Evolutionary conservation across 2,329 filamentous ascomycete species (phyloP), one percentile per base, ranked within the genome.

Genomic region (Ophiostoma pallidulum): DNA sequence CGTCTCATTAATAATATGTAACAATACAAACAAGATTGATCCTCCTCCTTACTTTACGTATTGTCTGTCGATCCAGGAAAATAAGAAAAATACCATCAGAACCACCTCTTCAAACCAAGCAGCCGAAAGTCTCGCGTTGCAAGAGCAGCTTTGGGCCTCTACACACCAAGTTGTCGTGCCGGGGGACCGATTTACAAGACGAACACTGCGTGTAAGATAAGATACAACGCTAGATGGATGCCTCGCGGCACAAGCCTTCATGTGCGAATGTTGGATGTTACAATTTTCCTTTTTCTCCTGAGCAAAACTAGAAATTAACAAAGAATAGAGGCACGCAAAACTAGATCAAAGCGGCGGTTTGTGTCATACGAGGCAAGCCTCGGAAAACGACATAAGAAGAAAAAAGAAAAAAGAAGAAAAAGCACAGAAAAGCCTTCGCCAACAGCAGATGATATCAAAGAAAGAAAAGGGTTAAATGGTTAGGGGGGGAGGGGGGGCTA

Each of bases 211-310:
- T n/a, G n/a, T n/a, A n/a, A n/a, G n/a, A n/a, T n/a, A n/a, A n/a
- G n/a, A n/a, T n/a, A n/a, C n/a, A n/a, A n/a, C n/a, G n/a, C n/a
- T n/a, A n/a, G n/a, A n/a, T n/a, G n/a, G 24, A 28, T 28, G 24
- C 10, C 24, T 6, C 24, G 24, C 24, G 24, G 36, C n/a, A 53
- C 24, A 22, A n/a, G 33, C 7, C 6, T 9, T n/a, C 37, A 43
- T 50, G 50, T 54, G 53, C 48, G n/a, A 52, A 55, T 47, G 50
- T 47, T 41, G 22, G 52, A 52, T 53, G 50, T 41, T 54, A 51
- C 51, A 48, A 41, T 45, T 26, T 44, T 43, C 13, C n/a, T 29
- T 50, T 47, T 35, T 49, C 42, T 31, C 16, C 41, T 45, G 36
- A 40, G 32, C 32, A 42, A 43, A 43, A 24, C 36, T 22, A 16